These are phyloP conservation scores for Aegilops umbellulata DNA, from an alignment of 176 grass and related monocot genomes.

Conservation along the genomic window DNA sequence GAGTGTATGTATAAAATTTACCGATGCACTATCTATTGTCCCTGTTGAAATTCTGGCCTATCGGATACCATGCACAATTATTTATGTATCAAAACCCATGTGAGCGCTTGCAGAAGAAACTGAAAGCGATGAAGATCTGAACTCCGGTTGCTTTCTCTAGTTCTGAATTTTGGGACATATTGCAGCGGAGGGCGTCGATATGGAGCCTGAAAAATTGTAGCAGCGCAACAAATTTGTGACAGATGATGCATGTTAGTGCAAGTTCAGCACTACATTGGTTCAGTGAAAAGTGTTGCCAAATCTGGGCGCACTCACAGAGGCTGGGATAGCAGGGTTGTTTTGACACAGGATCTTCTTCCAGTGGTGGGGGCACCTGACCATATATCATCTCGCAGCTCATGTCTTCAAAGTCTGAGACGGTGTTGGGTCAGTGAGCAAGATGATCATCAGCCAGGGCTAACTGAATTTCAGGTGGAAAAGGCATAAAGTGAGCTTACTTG, in stretches of 20 bases:
- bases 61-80: background rate
- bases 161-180: constrained; percentile 70
- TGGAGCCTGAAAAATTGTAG: constrained; percentile 52
- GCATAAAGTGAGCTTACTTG: constrained; percentile 37
- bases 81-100: background rate
- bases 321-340: constrained; percentile 81
- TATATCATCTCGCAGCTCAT: constrained; percentile 99
- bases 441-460: background rate
- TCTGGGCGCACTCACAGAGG: constrained; percentile 53
- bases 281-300: no score
- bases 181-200: constrained; percentile 53
- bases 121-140: background rate
- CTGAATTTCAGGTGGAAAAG: background rate
- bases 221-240: background rate
- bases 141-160: background rate
- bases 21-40: background rate
- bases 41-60: background rate
- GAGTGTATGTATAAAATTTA: background rate
- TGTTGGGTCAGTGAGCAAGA: background rate
- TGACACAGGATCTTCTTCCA: constrained; percentile 79
- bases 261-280: background rate
- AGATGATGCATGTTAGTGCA: background rate
- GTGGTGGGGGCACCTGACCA: constrained; percentile 71
- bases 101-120: background rate
- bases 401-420: constrained; percentile 80